A percentile compares a stretch with the other conserved stretches of the same genome.
These are phyloP conservation scores for Lasiodiplodia sp. DNA, from an alignment of 2,329 filamentous ascomycete species.

Conservation along the genomic window DNA sequence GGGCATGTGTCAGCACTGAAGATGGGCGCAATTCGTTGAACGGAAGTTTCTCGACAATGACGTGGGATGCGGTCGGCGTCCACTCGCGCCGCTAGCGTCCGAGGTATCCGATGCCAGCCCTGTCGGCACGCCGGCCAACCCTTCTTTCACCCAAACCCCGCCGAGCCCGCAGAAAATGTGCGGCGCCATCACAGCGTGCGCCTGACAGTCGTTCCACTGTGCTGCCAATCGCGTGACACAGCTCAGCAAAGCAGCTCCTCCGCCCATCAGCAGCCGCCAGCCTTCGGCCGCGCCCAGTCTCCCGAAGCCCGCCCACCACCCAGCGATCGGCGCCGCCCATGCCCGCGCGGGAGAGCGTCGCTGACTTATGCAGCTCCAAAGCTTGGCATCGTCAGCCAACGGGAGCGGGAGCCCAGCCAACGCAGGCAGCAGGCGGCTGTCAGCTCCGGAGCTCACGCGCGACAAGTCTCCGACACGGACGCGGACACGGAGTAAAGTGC, in stretches of 20 bases:
- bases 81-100: slow-evolving; percentile 8
- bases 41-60: slow-evolving; percentile 27
- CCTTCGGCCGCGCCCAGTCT: not conserved
- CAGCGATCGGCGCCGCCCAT: slow-evolving; percentile 18
- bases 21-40: not conserved
- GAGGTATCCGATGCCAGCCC: slow-evolving; percentile 25
- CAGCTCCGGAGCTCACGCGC: not conserved
- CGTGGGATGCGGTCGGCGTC: slow-evolving; percentile 18
- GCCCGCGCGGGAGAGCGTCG: slow-evolving; percentile 19
- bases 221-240: slow-evolving; percentile 8
- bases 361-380: slow-evolving; percentile 12
- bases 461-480: not conserved
- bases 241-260: not conserved
- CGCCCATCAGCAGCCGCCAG: too few species aligned
- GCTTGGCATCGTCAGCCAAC: slow-evolving; percentile 5
- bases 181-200: not conserved
- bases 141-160: not conserved
- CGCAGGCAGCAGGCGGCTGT: not conserved
- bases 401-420: not conserved
- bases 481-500: not conserved
- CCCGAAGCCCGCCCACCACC: not conserved
- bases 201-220: slow-evolving; percentile 8
- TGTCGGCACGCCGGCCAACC: not conserved
- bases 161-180: slow-evolving; percentile 1
- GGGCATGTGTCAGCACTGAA: slow-evolving; percentile 14